Percentiles rank a stretch among this genome's conserved stretches.
Evolutionary conservation across 2,329 filamentous ascomycete genomes (phyloP).

Genomic region (Xylariales sp.): DNA sequence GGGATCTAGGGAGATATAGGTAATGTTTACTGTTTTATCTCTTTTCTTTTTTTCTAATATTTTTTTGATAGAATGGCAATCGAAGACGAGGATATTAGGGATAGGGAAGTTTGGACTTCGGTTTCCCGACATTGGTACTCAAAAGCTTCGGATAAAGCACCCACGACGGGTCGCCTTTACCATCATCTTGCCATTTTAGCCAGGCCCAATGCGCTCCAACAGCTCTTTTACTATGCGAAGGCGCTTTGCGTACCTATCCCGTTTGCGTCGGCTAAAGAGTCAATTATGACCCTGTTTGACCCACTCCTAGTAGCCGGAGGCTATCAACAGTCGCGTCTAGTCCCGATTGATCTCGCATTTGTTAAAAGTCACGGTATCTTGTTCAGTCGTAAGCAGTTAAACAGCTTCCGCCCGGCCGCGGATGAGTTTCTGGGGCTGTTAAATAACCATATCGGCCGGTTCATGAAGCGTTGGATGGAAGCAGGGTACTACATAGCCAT

Average conservation of each 20-base stretch:
- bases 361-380: slow-evolving; percentile 73
- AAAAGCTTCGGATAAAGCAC: slow-evolving; percentile 80
- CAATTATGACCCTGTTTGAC: slow-evolving; percentile 76
- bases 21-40: slow-evolving; percentile 24
- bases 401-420: slow-evolving; percentile 59
- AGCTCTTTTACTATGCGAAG: slow-evolving; percentile 79
- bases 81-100: slow-evolving; percentile 80
- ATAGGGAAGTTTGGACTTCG: slow-evolving; percentile 83
- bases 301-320: slow-evolving; percentile 58
- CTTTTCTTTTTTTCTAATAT: slow-evolving; percentile 11
- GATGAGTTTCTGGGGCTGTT: slow-evolving; percentile 65
- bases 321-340: slow-evolving; percentile 51
- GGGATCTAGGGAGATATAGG: slow-evolving; percentile 82
- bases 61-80: slow-evolving; percentile 77
- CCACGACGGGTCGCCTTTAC: slow-evolving; percentile 81
- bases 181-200: slow-evolving; percentile 88
- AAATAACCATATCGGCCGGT: slow-evolving; percentile 66
- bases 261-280: slow-evolving; percentile 76
- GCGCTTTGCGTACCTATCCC: slow-evolving; percentile 75
- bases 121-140: slow-evolving; percentile 88
- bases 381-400: slow-evolving; percentile 63
- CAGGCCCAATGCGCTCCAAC: slow-evolving; percentile 74
- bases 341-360: slow-evolving; percentile 67
- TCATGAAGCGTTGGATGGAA: slow-evolving; percentile 64
- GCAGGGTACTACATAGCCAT: slow-evolving; percentile 68